Evolutionary conservation across 352 stramenopile species (phyloP).

Genomic region (Aphanomyces stellatus): DNA sequence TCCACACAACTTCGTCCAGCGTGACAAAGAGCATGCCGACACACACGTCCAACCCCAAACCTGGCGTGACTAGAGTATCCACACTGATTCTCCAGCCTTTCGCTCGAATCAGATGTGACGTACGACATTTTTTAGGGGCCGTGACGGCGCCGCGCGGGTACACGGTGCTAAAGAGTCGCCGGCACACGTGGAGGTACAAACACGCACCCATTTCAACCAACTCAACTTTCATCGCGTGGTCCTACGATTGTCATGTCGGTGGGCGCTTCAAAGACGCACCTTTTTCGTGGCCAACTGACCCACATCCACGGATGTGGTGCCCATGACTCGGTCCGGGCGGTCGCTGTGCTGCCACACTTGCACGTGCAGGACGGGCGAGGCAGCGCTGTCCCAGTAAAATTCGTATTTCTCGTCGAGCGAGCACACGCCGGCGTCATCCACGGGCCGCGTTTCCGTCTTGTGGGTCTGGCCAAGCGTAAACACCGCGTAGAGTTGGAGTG

Average conservation of each 20-base stretch:
- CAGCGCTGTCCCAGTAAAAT: slow-evolving; percentile 14
- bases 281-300: background rate
- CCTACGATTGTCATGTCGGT: no score
- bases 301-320: background rate
- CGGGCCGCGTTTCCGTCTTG: slow-evolving; percentile 11
- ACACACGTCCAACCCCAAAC: slow-evolving; percentile 9
- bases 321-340: slow-evolving; percentile 3
- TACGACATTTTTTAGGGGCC: background rate
- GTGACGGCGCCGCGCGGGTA: background rate
- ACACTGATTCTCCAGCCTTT: background rate
- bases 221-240: slow-evolving; percentile 13
- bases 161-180: slow-evolving; percentile 11
- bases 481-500: slow-evolving; percentile 8
- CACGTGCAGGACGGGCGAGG: background rate
- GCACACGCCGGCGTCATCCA: background rate
- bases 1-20: background rate
- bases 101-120: background rate
- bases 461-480: slow-evolving; percentile 7
- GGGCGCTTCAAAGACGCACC: no score
- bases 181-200: slow-evolving; percentile 12
- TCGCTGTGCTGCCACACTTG: slow-evolving; percentile 12
- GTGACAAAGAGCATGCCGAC: slow-evolving; percentile 18
- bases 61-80: slow-evolving; percentile 2
- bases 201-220: background rate
- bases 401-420: slow-evolving; percentile 18